These are phyloP conservation scores for Yarrowia hollandica DNA, from an alignment of 805 yeast genomes.

Conservation along the genomic window DNA sequence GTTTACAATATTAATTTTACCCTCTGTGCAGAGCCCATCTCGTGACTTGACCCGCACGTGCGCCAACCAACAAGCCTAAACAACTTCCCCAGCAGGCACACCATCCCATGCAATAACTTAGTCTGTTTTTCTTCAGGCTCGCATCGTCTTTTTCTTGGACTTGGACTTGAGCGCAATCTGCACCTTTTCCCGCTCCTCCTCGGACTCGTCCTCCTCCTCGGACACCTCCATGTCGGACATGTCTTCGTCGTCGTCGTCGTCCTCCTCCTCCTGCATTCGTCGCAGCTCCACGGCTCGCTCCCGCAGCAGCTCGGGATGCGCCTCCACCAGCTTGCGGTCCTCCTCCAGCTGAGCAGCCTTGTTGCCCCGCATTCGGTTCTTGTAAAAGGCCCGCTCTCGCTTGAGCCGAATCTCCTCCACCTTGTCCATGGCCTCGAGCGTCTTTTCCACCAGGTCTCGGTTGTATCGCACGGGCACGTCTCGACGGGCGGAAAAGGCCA, in stretches of 20 bases:
- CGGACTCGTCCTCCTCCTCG: slow-evolving; percentile 44
- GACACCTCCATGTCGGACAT: slow-evolving; percentile 47
- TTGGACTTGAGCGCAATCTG: slow-evolving; percentile 28
- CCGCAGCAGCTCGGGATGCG: slow-evolving; percentile 83
- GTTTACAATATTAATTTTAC: too few relatives aligned
- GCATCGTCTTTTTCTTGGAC: slow-evolving; percentile 10
- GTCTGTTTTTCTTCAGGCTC: not conserved
- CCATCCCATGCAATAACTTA: slow-evolving; percentile 1
- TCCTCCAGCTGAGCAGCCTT: slow-evolving; percentile 79
- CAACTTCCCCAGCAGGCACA: too few relatives aligned
- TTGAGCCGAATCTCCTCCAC: slow-evolving; percentile 93
- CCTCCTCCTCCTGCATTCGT: slow-evolving; percentile 59
- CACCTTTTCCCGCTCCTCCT: slow-evolving; percentile 16
- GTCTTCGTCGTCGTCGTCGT: slow-evolving; percentile 48
- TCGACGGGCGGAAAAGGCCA: slow-evolving; percentile 95
- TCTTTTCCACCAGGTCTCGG: slow-evolving; percentile 91
- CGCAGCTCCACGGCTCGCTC: slow-evolving; percentile 91
- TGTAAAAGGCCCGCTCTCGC: slow-evolving; percentile 98
- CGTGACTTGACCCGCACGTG: too few relatives aligned
- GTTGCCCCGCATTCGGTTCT: slow-evolving; percentile 98
- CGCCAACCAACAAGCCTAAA: too few relatives aligned
- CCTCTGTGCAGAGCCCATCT: too few relatives aligned
- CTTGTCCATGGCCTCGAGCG: slow-evolving; percentile 92
- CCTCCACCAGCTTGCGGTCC: slow-evolving; percentile 85
- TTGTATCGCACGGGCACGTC: slow-evolving; percentile 97